Conservation (phyloP, 805 yeast genomes). For the Suhomyces sp. region DNA sequence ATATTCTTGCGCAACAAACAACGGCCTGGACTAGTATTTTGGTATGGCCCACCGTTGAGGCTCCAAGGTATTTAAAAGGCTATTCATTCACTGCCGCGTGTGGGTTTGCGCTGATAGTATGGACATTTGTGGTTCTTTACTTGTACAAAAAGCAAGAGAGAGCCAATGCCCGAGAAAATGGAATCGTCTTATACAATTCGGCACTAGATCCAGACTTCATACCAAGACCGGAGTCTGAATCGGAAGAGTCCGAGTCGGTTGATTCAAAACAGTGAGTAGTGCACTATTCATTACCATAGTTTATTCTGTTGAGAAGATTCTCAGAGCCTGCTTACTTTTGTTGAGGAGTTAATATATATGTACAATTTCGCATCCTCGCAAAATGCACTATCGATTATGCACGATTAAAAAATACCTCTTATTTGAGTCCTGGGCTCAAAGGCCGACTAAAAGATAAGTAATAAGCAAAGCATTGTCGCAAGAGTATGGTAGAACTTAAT, state of each 20-base stretch:
- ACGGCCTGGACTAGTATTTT: constrained; percentile 20
- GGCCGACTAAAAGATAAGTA: neutral
- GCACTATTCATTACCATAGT: neutral
- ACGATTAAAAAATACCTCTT: neutral
- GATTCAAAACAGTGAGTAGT: neutral
- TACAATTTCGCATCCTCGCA: neutral
- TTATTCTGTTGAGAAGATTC: neutral
- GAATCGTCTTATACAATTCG: constrained; percentile 20
- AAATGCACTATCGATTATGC: neutral
- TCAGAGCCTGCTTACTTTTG: neutral
- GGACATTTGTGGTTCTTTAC: constrained; percentile 20
- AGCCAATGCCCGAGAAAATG: constrained; percentile 16
- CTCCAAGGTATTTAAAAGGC: constrained; percentile 21
- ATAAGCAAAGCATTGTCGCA: too few species aligned
- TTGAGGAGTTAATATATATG: neutral
- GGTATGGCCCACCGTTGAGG: constrained; percentile 22
- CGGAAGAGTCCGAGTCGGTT: neutral
- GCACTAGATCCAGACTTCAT: constrained; percentile 16
- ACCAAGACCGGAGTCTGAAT: neutral
- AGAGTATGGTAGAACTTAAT: too few species aligned
- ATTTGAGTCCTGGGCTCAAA: neutral
- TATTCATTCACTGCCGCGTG: constrained; percentile 17
- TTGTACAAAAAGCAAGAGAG: constrained; percentile 22
- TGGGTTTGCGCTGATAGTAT: constrained; percentile 7
- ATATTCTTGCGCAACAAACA: constrained; percentile 19